These are phyloP conservation scores for Rhinocladiella similis DNA, from an alignment of 2,329 filamentous ascomycete genomes.

Conservation along the genomic window DNA sequence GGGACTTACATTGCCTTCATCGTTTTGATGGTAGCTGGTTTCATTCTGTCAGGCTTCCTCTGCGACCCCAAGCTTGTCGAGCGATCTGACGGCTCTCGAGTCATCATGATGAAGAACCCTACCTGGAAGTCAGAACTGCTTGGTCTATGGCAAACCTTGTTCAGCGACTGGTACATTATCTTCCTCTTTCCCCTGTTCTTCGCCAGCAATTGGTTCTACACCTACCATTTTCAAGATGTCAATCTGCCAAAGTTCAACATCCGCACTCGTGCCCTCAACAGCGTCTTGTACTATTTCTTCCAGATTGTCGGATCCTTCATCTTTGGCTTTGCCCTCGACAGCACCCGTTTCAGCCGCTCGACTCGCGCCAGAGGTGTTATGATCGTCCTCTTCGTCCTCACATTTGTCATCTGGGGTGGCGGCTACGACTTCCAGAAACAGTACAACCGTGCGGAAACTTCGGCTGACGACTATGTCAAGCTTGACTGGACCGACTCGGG, in stretches of 20 bases:
- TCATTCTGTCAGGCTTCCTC: conserved; percentile 62
- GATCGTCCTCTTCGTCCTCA: conserved; percentile 63
- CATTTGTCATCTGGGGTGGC: conserved; percentile 78
- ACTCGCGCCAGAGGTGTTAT: conserved; percentile 67
- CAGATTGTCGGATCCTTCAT: conserved; percentile 76
- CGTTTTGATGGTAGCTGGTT: conserved; percentile 74
- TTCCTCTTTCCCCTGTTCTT: conserved; percentile 81
- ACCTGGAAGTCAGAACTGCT: conserved; percentile 77
- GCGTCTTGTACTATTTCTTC: conserved; percentile 73
- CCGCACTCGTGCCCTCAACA: conserved; percentile 74
- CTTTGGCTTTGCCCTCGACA: conserved; percentile 72
- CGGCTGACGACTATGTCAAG: conserved; percentile 30
- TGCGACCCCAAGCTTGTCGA: conserved; percentile 69
- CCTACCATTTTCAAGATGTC: conserved; percentile 75
- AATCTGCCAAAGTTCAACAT: conserved; percentile 71
- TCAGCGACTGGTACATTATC: conserved; percentile 70
- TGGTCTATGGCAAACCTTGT: conserved; percentile 73
- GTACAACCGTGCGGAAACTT: conserved; percentile 51
- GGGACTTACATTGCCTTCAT: conserved; percentile 89
- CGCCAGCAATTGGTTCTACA: conserved; percentile 77
- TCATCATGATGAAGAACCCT: conserved; percentile 89
- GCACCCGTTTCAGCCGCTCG: conserved; percentile 59
- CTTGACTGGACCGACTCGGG: conserved; percentile 67
- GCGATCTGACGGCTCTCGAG: conserved; percentile 73
- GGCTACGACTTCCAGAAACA: conserved; percentile 74